phyloP scores from a whole-genome alignment of 2,329 filamentous ascomycete genomes.

The Emericellopsis cladophorae region DNA sequence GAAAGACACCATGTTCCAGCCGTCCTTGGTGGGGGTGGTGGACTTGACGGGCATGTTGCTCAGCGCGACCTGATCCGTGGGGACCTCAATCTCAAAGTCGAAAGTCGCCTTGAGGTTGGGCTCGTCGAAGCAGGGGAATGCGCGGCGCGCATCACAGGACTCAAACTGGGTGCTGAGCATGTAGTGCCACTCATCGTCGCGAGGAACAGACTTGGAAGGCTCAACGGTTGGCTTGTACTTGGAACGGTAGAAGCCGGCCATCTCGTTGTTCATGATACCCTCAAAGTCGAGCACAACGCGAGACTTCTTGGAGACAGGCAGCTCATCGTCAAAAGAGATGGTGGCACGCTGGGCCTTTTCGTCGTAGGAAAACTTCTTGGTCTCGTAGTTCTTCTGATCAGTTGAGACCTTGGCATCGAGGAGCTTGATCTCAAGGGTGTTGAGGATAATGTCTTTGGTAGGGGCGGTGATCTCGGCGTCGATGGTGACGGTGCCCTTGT shows the following conservation, averaged over 20 bases:
- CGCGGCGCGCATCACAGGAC: conserved; percentile 84
- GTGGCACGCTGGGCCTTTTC: conserved; percentile 73
- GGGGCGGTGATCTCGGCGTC: conserved; percentile 58
- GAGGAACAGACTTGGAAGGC: conserved; percentile 65
- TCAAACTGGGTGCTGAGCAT: conserved; percentile 98
- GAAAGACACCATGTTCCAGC: conserved; percentile 65
- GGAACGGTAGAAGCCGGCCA: conserved; percentile 88
- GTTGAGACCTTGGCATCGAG: conserved; percentile 48
- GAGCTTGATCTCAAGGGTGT: conserved; percentile 74
- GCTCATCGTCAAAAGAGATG: conserved; percentile 60
- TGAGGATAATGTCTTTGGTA: conserved; percentile 69
- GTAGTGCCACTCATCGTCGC: conserved; percentile 51
- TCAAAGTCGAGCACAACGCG: conserved; percentile 60
- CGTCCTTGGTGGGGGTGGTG: conserved; percentile 42
- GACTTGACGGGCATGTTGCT: conserved; percentile 92
- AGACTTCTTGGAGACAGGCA: conserved; percentile 55
- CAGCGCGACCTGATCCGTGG: conserved; percentile 74
- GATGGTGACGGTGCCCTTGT: conserved; percentile 73
- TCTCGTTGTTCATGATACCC: conserved; percentile 76
- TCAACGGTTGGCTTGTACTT: conserved; percentile 77
- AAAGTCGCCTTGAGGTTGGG: conserved; percentile 95
- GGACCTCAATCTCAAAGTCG: conserved; percentile 85
- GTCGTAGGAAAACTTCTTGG: conserved; percentile 66
- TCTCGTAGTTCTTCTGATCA: conserved; percentile 45
- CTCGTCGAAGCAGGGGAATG: conserved; percentile 97